Evolutionary conservation across 257 asterid genomes (phyloP).

Genomic region (Thymus mandschuricus): DNA sequence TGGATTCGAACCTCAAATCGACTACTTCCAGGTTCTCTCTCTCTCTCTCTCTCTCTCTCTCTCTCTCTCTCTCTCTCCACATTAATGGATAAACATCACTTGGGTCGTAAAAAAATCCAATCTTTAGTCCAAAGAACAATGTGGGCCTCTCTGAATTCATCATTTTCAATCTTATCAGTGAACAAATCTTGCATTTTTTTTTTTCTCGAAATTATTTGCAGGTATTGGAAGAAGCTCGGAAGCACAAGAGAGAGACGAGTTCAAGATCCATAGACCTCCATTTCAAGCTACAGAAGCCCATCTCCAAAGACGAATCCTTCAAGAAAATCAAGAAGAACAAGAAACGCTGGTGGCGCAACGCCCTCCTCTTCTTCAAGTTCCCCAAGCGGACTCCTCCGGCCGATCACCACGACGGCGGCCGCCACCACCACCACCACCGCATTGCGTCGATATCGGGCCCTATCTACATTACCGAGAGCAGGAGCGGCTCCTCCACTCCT

Average conservation of each 20-base stretch:
- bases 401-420: conserved; percentile 18
- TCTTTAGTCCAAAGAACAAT: neutral
- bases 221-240: conserved; percentile 81
- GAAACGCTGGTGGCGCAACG: conserved; percentile 80
- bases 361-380: conserved; percentile 62
- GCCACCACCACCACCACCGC: conserved; percentile 37
- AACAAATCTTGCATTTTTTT: neutral
- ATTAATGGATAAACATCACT: neutral
- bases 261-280: conserved; percentile 49
- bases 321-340: conserved; percentile 70
- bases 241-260: conserved; percentile 42
- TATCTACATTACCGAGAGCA: conserved; percentile 70
- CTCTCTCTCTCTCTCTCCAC: too few relatives aligned
- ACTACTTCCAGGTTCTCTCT: conserved; percentile 65
- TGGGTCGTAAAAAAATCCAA: neutral
- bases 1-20: conserved; percentile 78
- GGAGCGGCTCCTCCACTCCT: conserved; percentile 65
- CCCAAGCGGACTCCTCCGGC: conserved; percentile 38
- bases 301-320: conserved; percentile 47
- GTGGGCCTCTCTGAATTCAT: neutral
- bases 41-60: too few relatives aligned
- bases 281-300: conserved; percentile 59
- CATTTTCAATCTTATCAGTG: neutral
- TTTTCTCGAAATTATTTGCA: neutral
- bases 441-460: conserved; percentile 68